These are phyloP conservation scores for Ustilago sp. DNA, from an alignment of 1,284 basidiomycete species.

Conservation along the genomic window DNA sequence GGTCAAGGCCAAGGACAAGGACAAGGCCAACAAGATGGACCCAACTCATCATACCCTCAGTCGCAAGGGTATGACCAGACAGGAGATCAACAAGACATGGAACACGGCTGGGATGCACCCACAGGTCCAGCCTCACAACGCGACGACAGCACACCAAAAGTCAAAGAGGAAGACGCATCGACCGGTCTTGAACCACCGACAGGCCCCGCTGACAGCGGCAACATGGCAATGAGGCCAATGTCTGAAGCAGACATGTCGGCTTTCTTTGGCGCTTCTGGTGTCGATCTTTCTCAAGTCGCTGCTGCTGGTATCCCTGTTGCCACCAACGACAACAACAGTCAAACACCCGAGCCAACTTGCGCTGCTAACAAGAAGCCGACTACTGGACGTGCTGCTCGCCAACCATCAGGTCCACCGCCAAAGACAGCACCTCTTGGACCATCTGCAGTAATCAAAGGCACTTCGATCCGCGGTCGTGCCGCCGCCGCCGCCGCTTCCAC, in stretches of 20 bases:
- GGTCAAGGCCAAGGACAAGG: slow-evolving; percentile 8
- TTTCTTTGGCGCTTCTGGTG: slow-evolving; percentile 44
- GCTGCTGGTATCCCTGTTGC: slow-evolving; percentile 28
- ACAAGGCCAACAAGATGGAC: slow-evolving; percentile 15
- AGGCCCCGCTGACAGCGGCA: slow-evolving; percentile 2
- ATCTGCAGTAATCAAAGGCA: slow-evolving; percentile 19
- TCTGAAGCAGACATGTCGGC: slow-evolving; percentile 44
- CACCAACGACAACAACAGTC: not conserved
- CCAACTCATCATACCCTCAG: slow-evolving; percentile 22
- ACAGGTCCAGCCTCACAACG: not conserved
- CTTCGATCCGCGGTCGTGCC: slow-evolving; percentile 44
- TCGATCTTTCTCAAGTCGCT: slow-evolving; percentile 36
- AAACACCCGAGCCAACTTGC: not conserved
- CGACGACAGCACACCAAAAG: not conserved
- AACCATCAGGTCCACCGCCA: slow-evolving; percentile 9
- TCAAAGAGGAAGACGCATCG: slow-evolving; percentile 20
- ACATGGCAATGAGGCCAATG: slow-evolving; percentile 30
- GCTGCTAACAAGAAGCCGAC: not conserved
- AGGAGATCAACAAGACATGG: not conserved
- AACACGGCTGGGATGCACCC: slow-evolving; percentile 25
- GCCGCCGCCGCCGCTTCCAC: slow-evolving; percentile 21
- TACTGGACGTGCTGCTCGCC: not conserved
- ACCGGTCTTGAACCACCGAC: slow-evolving; percentile 5
- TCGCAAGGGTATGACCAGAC: slow-evolving; percentile 11
- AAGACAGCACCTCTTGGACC: slow-evolving; percentile 22